These are phyloP conservation scores for Phaeotremella fagi DNA, from an alignment of 768 basidiomycete genomes.

Conservation along the genomic window DNA sequence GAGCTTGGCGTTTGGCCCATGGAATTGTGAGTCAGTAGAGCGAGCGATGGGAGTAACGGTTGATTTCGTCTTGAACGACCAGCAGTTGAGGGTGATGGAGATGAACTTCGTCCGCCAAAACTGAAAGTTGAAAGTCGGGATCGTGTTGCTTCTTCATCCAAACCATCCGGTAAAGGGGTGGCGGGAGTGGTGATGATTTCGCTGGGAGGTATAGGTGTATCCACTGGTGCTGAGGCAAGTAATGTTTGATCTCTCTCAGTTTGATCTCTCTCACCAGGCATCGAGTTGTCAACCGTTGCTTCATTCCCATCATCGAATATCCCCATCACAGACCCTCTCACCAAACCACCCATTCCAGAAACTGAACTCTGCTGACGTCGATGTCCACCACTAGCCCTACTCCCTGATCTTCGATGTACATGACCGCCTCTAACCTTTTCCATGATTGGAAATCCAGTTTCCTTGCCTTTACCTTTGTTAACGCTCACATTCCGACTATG, in stretches of 20 bases:
- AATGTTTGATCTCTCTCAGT: not conserved
- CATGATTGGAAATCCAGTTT: not conserved
- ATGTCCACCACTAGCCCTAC: conserved; percentile 9
- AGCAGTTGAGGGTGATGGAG: conserved; percentile 5
- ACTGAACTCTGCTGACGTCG: conserved; percentile 15
- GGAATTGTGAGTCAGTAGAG: conserved; percentile 9
- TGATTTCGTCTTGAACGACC: conserved; percentile 7
- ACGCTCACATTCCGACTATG: conserved; percentile 3
- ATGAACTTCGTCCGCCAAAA: conserved; percentile 27
- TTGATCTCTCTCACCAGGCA: not conserved
- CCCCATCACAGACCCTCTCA: conserved; percentile 10
- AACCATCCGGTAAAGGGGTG: conserved; percentile 23
- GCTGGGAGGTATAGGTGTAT: conserved; percentile 3
- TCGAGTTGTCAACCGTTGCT: no score
- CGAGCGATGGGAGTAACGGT: conserved; percentile 17
- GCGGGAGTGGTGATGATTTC: conserved; percentile 37
- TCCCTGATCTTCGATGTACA: conserved; percentile 13
- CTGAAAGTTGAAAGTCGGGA: conserved; percentile 29
- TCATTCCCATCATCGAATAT: conserved; percentile 3
- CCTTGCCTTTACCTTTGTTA: conserved; percentile 11
- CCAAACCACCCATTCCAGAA: conserved; percentile 4
- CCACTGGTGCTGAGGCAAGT: not conserved
- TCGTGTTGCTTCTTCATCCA: conserved; percentile 12
- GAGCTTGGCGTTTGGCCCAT: conserved; percentile 5
- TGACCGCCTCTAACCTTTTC: conserved; percentile 3